Percentiles rank a stretch among this genome's conserved stretches.
These are phyloP conservation scores for Aspergillus aculeatus DNA, from an alignment of 2,329 filamentous ascomycete genomes.

Conservation along the genomic window DNA sequence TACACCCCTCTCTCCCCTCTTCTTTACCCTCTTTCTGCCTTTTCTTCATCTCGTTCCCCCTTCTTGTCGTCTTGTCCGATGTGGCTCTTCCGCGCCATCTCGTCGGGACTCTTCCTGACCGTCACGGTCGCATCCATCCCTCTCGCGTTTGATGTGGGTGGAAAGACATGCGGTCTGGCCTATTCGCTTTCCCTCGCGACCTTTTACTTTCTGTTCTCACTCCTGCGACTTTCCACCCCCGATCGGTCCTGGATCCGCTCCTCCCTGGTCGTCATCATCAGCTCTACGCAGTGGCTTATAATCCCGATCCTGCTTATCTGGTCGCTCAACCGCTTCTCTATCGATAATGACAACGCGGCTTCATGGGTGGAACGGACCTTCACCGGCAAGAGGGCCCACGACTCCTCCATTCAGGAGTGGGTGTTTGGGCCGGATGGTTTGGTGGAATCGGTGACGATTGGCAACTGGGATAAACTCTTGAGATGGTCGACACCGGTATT, in stretches of 20 bases:
- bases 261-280: slow-evolving; percentile 66
- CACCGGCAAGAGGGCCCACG: slow-evolving; percentile 60
- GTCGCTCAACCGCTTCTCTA: slow-evolving; percentile 91
- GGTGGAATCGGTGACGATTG: slow-evolving; percentile 75
- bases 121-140: slow-evolving; percentile 94
- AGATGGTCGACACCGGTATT: slow-evolving; percentile 91
- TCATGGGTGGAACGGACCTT: slow-evolving; percentile 83
- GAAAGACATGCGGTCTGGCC: slow-evolving; percentile 86
- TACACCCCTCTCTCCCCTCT: slow-evolving; percentile 9
- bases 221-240: slow-evolving; percentile 77
- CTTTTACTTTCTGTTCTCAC: slow-evolving; percentile 88
- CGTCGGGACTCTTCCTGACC: slow-evolving; percentile 81
- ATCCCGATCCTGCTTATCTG: slow-evolving; percentile 87
- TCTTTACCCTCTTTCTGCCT: background rate
- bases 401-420: slow-evolving; percentile 75
- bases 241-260: slow-evolving; percentile 72
- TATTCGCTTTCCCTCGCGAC: slow-evolving; percentile 85
- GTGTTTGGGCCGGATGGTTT: slow-evolving; percentile 83
- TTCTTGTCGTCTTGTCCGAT: slow-evolving; percentile 50
- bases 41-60: background rate
- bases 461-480: slow-evolving; percentile 83
- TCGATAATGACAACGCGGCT: slow-evolving; percentile 67
- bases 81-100: slow-evolving; percentile 78
- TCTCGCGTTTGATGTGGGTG: slow-evolving; percentile 96
- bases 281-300: slow-evolving; percentile 79